phyloP scores from a whole-genome alignment of 2,329 filamentous ascomycete genomes.

The Cryphonectria japonica region DNA sequence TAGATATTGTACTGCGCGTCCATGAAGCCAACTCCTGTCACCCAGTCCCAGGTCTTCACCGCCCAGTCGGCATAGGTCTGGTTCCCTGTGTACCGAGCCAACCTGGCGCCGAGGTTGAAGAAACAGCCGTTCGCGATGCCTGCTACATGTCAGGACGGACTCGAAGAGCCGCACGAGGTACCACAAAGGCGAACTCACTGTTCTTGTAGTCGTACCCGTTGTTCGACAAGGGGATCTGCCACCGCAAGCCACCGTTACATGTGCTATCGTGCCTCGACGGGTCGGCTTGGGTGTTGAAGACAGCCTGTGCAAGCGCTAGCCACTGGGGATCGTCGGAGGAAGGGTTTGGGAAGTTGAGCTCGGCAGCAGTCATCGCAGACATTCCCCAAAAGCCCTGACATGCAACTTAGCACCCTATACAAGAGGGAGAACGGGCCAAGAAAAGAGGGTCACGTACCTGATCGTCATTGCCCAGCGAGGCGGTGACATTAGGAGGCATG shows the following conservation, averaged over 20 bases:
- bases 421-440: not conserved
- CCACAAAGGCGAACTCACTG: slow-evolving; percentile 30
- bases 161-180: not conserved
- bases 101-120: slow-evolving; percentile 59
- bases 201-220: slow-evolving; percentile 75
- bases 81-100: slow-evolving; percentile 76
- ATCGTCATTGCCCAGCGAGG: slow-evolving; percentile 73
- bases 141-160: slow-evolving; percentile 13
- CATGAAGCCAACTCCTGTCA: slow-evolving; percentile 59
- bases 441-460: slow-evolving; percentile 46
- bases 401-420: not conserved
- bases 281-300: slow-evolving; percentile 77
- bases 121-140: slow-evolving; percentile 55
- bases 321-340: slow-evolving; percentile 62
- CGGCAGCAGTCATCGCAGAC: slow-evolving; percentile 71
- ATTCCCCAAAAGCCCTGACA: slow-evolving; percentile 71
- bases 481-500: slow-evolving; percentile 75
- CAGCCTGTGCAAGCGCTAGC: slow-evolving; percentile 74
- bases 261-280: slow-evolving; percentile 68
- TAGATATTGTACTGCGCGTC: slow-evolving; percentile 63
- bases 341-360: slow-evolving; percentile 68
- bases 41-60: slow-evolving; percentile 73
- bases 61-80: slow-evolving; percentile 79
- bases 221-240: slow-evolving; percentile 87
- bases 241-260: slow-evolving; percentile 77